Percentiles rank a stretch among this genome's conserved stretches.
Evolutionary conservation across 495 filamentous ascomycete genomes (phyloP).

Genomic region (Penicillium pancosmium): DNA sequence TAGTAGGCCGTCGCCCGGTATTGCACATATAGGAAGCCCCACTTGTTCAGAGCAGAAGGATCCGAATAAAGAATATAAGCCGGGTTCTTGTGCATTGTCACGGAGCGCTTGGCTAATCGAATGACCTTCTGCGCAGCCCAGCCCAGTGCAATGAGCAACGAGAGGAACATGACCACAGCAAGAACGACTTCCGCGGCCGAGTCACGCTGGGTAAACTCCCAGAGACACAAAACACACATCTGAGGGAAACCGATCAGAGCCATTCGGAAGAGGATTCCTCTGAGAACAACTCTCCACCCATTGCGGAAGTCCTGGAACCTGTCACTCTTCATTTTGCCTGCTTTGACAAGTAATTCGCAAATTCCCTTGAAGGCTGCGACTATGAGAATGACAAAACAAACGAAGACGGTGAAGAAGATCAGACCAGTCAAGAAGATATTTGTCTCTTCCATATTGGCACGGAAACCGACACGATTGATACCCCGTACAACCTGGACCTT

Average conservation of each 20-base stretch:
- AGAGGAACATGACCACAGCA: constrained; percentile 86
- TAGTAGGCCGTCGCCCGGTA: constrained; percentile 97
- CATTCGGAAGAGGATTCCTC: constrained; percentile 90
- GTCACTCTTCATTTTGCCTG: constrained; percentile 79
- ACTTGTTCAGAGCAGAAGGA: constrained; percentile 89
- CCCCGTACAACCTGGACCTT: constrained; percentile 74
- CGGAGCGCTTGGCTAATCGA: constrained; percentile 82
- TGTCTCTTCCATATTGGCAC: constrained; percentile 79
- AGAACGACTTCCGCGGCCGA: constrained; percentile 86
- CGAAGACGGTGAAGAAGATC: constrained; percentile 85
- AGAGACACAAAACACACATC: constrained; percentile 87
- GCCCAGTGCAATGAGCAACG: constrained; percentile 74
- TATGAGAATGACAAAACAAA: constrained; percentile 67
- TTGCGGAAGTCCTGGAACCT: constrained; percentile 94
- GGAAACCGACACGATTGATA: constrained; percentile 89
- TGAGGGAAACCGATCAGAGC: constrained; percentile 92
- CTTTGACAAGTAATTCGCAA: constrained; percentile 72
- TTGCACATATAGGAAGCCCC: constrained; percentile 98
- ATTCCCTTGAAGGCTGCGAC: constrained; percentile 79
- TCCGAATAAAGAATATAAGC: constrained; percentile 98
- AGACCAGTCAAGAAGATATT: constrained; percentile 95
- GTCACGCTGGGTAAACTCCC: constrained; percentile 88
- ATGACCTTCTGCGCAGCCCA: constrained; percentile 93
- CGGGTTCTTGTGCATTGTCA: constrained; percentile 92
- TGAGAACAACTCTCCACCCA: constrained; percentile 83